These are phyloP conservation scores for Aspergillus novofumigatus DNA, from an alignment of 2,329 filamentous ascomycete species.

Conservation along the genomic window DNA sequence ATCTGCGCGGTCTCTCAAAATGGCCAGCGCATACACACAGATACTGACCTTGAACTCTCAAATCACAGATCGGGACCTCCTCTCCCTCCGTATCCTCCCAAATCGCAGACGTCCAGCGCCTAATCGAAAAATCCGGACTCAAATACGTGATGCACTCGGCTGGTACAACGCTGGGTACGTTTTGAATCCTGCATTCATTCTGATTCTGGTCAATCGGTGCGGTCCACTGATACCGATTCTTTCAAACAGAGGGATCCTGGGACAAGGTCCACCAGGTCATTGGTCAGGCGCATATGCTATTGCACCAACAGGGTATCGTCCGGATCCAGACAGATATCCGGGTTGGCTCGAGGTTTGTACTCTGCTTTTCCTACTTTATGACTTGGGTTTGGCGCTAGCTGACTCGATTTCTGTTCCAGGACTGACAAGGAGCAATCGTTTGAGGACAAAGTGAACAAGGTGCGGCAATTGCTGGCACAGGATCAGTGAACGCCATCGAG, in stretches of 20 bases:
- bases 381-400: background rate
- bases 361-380: background rate
- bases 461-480: slow-evolving; percentile 49
- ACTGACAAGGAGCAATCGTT: slow-evolving; percentile 83
- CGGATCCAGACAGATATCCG: slow-evolving; percentile 87
- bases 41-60: background rate
- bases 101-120: slow-evolving; percentile 80
- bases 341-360: slow-evolving; percentile 67
- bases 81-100: slow-evolving; percentile 73
- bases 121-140: slow-evolving; percentile 76
- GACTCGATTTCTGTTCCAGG: slow-evolving; percentile 38
- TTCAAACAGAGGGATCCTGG: slow-evolving; percentile 74
- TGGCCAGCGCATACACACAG: background rate
- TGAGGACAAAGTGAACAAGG: slow-evolving; percentile 69
- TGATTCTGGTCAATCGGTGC: background rate
- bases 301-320: slow-evolving; percentile 72
- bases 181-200: background rate
- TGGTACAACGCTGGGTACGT: slow-evolving; percentile 83
- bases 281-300: slow-evolving; percentile 75
- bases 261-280: slow-evolving; percentile 79
- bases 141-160: slow-evolving; percentile 88
- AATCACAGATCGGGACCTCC: slow-evolving; percentile 68
- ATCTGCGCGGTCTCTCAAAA: background rate
- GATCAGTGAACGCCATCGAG: background rate
- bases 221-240: slow-evolving; percentile 5